Base-by-base conservation (phyloP, 1,284 basidiomycete genomes). In the Pholiota adiposa region DNA sequence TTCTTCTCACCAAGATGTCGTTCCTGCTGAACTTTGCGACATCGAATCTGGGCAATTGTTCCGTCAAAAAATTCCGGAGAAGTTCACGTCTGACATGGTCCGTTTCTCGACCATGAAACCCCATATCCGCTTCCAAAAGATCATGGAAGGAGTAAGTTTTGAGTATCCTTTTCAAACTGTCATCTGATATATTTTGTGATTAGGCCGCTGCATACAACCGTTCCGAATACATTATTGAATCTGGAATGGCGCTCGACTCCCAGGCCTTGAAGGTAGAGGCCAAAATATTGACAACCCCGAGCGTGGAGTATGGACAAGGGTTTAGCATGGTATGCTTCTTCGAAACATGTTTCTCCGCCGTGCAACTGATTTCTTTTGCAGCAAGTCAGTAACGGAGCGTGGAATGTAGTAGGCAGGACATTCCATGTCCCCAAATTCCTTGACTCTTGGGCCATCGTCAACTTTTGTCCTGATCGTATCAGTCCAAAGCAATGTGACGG, bases 21-120 rank as follows among this genome's bases (percentile, higher is more conserved):
- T 83, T 18, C 85, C 85, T 0, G 75, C 79, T 0, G 84, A 87
- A 63, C 60, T 83, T 1, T 84, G 83, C 65, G 59, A 63, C 0
- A 69, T 87, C 2, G 62, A 75, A 19, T 72, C 73, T 0, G 82
- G 82, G 0, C 85, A 86, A 61, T 57, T 84, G 1, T 83, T 77
- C 70, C 79, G 74, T 67, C 78, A 79, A 58, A 77, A 76, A 51
- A 64, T 85, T 0, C 74, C 78, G 0, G 72, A 78, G 0, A 69
- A 75, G 0, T 65, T 76, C 14, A 76, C 75, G 18, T 62, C 67
- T 0, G 70, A 74, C 0, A 78, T 84, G 23, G 72, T 85, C 0
- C 69, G 67, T 11, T 81, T 82, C 54, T 71, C 84, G 0, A 78
- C 79, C 0, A 70, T 76, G 67, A 72, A 58, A 27, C 83, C 84